Evolutionary conservation across 805 yeast genomes (phyloP).

Genomic region (Hanseniaspora lachancei): DNA sequence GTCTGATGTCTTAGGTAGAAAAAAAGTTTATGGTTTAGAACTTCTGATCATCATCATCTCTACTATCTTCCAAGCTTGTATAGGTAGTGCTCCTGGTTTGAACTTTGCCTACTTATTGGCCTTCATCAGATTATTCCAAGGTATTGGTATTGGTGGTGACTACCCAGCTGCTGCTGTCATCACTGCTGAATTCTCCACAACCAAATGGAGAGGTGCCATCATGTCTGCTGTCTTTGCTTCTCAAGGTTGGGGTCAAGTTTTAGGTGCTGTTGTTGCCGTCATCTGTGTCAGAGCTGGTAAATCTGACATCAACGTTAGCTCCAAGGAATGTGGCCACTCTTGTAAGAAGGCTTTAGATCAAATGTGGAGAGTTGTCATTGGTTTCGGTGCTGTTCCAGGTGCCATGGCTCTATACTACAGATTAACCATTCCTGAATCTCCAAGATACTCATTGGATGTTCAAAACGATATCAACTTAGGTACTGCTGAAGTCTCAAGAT

Average conservation of each 20-base stretch:
- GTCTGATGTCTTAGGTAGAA: constrained; percentile 77
- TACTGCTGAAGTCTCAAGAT: constrained; percentile 43
- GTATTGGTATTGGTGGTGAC: constrained; percentile 97
- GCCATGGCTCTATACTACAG: constrained; percentile 72
- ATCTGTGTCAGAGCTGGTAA: constrained; percentile 68
- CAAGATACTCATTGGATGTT: constrained; percentile 77
- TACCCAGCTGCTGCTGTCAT: constrained; percentile 89
- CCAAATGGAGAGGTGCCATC: constrained; percentile 96
- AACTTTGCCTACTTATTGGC: constrained; percentile 60
- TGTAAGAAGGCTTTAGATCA: constrained; percentile 76
- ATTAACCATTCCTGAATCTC: constrained; percentile 89
- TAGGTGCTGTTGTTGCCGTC: constrained; percentile 75
- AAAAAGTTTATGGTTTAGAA: constrained; percentile 75
- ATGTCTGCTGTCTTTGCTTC: constrained; percentile 94
- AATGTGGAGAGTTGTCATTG: constrained; percentile 87
- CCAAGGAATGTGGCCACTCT: constrained; percentile 45
- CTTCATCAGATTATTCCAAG: constrained; percentile 74
- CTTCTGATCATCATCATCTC: constrained; percentile 73
- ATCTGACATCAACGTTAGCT: constrained; percentile 40
- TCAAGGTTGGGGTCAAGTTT: constrained; percentile 92
- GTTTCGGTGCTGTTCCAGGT: constrained; percentile 88
- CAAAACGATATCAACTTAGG: constrained; percentile 44
- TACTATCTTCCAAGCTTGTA: constrained; percentile 60
- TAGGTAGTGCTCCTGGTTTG: constrained; percentile 61
- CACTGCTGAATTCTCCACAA: constrained; percentile 82